Percentiles rank a stretch among this genome's conserved stretches.
phyloP scores from a whole-genome alignment of 768 basidiomycete species.

The Trametes cinnabarina region DNA sequence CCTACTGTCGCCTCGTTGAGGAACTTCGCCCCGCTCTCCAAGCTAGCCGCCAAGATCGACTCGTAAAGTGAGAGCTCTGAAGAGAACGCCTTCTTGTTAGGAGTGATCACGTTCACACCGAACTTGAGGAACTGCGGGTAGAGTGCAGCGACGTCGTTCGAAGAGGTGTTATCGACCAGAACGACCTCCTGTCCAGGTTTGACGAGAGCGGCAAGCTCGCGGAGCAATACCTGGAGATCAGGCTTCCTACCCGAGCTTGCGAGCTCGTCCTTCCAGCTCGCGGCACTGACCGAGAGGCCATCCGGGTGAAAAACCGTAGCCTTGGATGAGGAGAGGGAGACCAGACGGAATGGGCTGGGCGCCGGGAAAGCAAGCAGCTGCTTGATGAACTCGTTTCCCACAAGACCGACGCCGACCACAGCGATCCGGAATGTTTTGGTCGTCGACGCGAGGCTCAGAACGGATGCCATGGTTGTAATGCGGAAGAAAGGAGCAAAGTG shows the following conservation, averaged over 20 bases:
- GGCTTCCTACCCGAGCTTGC: conserved; percentile 43
- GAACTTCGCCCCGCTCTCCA: conserved; percentile 61
- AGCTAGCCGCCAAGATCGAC: conserved; percentile 58
- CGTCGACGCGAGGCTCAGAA: conserved; percentile 14
- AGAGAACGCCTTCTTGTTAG: conserved; percentile 97
- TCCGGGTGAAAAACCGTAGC: conserved; percentile 53
- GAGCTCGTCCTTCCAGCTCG: conserved; percentile 49
- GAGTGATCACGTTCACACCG: conserved; percentile 88
- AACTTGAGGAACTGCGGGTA: conserved; percentile 79
- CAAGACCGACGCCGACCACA: conserved; percentile 88
- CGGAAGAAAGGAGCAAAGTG: neutral
- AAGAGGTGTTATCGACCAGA: conserved; percentile 90
- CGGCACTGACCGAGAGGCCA: conserved; percentile 40
- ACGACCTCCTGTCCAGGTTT: conserved; percentile 54
- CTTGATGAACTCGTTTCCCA: conserved; percentile 81
- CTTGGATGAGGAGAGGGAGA: conserved; percentile 69
- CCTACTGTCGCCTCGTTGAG: conserved; percentile 93
- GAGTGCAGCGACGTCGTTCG: conserved; percentile 71
- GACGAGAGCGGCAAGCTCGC: conserved; percentile 46
- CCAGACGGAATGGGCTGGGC: conserved; percentile 57
- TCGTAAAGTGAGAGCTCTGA: conserved; percentile 66
- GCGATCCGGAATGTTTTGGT: conserved; percentile 51
- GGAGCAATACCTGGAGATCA: conserved; percentile 40
- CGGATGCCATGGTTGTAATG: conserved; percentile 3
- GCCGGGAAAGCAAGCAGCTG: conserved; percentile 71